Conservation (phyloP, 148 eudicot genomes). For the Rhododendron kiyosumense region DNA sequence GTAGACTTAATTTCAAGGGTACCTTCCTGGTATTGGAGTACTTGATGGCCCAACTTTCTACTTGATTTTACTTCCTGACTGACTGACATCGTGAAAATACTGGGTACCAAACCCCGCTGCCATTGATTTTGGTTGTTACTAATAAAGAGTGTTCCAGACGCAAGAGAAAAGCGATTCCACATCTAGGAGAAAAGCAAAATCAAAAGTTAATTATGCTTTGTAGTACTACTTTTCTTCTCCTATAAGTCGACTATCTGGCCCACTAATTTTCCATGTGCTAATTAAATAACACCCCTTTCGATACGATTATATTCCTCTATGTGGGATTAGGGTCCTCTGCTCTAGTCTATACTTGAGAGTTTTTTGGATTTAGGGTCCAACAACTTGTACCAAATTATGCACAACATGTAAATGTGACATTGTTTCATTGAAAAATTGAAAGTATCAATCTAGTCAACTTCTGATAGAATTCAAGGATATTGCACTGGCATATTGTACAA, state of each 20-base stretch:
- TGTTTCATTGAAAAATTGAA: too few relatives aligned
- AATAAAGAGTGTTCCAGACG: neutral
- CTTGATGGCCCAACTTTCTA: neutral
- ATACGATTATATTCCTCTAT: neutral
- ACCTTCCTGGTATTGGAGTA: neutral
- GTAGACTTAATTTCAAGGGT: neutral
- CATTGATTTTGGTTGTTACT: neutral
- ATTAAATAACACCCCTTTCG: neutral
- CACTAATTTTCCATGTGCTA: neutral
- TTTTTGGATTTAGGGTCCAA: too few relatives aligned
- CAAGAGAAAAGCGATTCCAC: neutral
- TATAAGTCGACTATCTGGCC: neutral
- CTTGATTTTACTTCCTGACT: neutral
- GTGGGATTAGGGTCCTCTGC: neutral
- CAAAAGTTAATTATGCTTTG: neutral
- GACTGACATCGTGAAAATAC: neutral
- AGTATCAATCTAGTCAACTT: too few relatives aligned
- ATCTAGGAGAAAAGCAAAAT: neutral
- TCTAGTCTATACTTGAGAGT: neutral
- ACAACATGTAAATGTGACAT: too few relatives aligned
- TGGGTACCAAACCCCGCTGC: too few relatives aligned
- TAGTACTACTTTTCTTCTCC: neutral
- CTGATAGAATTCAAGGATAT: too few relatives aligned
- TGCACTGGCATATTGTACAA: too few relatives aligned
- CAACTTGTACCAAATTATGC: too few relatives aligned